Evolutionary conservation across 805 yeast genomes (phyloP), one percentile per base, ranked within the genome.

Genomic region (Candida rishiriensis): DNA sequence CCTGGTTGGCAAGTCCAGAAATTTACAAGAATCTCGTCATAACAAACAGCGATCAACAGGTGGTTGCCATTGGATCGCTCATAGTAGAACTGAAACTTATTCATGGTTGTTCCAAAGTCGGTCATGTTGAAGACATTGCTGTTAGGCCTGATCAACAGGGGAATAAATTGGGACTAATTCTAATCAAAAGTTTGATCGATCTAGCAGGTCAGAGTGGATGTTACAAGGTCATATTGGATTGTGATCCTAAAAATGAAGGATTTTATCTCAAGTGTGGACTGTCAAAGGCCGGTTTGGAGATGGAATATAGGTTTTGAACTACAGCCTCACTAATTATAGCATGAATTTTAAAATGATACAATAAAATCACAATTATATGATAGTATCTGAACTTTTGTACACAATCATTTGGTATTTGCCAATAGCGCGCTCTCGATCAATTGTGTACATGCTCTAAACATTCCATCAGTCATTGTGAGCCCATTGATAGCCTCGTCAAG

Each of bases 51-150:
- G 52, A 62, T 0, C 79, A 74, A 9, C 55, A 54, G 4, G 78
- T 89, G 10, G 95, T 87, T 0, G 97, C 95, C 3, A 79, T 89
- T 0, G 98, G 98, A 0, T 81, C 85, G 61, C 66, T 91, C 12
- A 56, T 93, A 10, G 70, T 93, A 8, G 99, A 91, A 63, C 75
- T 74, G 40, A 91, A 91, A 63, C 66, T 84, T 50, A 88, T 93
- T 50, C 99, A 91, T 65, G 78, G 70, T 34, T 81, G 93, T 61
- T 95, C 96, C 0, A 64, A 74, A 41, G 95, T 88, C 4, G 98
- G 98, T 2, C 98, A 91, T 66, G 85, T 91, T 50, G 99, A 91
- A 59, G 99, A 91, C 61, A 91, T 91, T 48, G 84, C 97, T 1
- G 95, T 91, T 3, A 72, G 80, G 15, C 60, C 63, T 29, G 66